Evolutionary conservation across 179 eudicot genomes (phyloP), one percentile per base, ranked within the genome.

Genomic region (Patellifolia procumbens): DNA sequence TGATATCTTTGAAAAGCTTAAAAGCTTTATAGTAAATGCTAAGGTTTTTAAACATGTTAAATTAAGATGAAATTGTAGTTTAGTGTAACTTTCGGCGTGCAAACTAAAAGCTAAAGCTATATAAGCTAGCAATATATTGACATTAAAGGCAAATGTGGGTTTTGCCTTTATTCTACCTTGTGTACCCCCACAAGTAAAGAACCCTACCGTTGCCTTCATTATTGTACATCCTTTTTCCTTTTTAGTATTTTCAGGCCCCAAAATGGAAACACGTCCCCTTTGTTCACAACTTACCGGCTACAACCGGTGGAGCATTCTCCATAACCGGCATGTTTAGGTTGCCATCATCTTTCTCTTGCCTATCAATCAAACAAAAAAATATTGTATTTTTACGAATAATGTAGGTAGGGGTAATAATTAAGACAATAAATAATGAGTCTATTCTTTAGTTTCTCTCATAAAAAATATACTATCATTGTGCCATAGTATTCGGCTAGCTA

Each of bases 11-110:
- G 2, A 28, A 59, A 59, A 59, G 63, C 63, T 28, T 5, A 26
- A 59, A 6, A 28, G 2, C 63, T 59, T 59, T 59, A 59, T 58
- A 11, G 24, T 37, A 37, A n/a, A n/a, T n/a, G n/a, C n/a, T n/a
- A n/a, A n/a, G n/a, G n/a, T n/a, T n/a, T 48, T 48, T 48, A 31
- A 1, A 43, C 9, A 42, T 4, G 8, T 10, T 7, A 29, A 70
- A 7, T 4, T 1, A 32, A 0, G 22, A 48, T 16, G 8, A 8
- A 28, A 43, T 70, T 34, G n/a, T 16, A 46, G 71, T 49, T 56
- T 32, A 20, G 43, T 53, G 72, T 63, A 72, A 24, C 81, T 78
- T 78, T 78, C 76, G 72, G 81, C 81, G 72, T 72, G 81, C 74
- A 19, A 56, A 43, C 37, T 39, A 56, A 68, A 68, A 56, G 43